phyloP scores from a whole-genome alignment of 208 protist genomes.

The Trypanosomatidae sp. region DNA sequence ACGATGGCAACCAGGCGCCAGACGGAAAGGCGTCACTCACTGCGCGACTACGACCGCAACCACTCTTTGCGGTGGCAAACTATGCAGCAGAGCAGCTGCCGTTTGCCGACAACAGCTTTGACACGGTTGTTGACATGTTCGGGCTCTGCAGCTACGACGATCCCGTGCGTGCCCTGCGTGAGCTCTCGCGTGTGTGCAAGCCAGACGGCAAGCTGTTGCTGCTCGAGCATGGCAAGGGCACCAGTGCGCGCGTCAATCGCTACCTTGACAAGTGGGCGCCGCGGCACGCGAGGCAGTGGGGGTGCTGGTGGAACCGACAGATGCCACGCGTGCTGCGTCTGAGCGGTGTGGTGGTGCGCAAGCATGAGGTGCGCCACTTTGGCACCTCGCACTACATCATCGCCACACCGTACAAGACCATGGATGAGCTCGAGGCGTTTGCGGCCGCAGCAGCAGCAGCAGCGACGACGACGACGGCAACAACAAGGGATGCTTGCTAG shows the following conservation, averaged over 20 bases:
- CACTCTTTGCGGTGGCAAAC: conserved; percentile 59
- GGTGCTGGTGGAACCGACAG: conserved; percentile 86
- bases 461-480: neutral
- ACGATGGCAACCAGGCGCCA: too few relatives aligned
- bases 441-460: neutral
- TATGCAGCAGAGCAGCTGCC: conserved; percentile 72
- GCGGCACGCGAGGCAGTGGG: conserved; percentile 69
- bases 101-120: conserved; percentile 81
- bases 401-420: conserved; percentile 65
- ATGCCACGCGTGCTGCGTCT: conserved; percentile 60
- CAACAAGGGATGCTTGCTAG: neutral
- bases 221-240: conserved; percentile 76
- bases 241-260: conserved; percentile 50
- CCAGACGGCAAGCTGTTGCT: conserved; percentile 76
- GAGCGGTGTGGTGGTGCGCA: conserved; percentile 45
- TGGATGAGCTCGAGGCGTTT: conserved; percentile 49
- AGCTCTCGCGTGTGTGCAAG: conserved; percentile 86
- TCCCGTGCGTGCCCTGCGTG: conserved; percentile 69
- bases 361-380: conserved; percentile 69
- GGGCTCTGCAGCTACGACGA: conserved; percentile 88
- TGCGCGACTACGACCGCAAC: conserved; percentile 8
- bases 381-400: conserved; percentile 81
- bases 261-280: conserved; percentile 79
- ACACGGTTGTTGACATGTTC: conserved; percentile 86
- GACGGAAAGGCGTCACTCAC: conserved; percentile 4